A percentile compares a stretch with the other conserved stretches of the same genome.
Conservation (phyloP, 805 yeast genomes). For the Babjeviella inositovora region DNA sequence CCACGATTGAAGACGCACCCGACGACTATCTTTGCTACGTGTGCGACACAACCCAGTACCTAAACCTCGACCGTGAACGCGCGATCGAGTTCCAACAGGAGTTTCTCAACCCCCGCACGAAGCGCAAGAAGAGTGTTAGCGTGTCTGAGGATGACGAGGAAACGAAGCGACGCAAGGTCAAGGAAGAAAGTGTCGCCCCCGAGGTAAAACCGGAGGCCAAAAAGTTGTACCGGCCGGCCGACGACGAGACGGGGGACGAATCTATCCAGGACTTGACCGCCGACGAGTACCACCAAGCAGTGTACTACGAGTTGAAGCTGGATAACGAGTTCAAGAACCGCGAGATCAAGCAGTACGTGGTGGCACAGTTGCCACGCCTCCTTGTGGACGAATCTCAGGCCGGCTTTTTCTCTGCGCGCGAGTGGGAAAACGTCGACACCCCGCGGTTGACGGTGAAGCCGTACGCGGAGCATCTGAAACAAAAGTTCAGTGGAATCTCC, state of each 20-base stretch:
- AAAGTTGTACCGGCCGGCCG: too few relatives aligned
- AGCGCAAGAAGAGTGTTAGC: slow-evolving; percentile 5
- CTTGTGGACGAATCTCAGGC: too few relatives aligned
- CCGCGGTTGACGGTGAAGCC: slow-evolving; percentile 30
- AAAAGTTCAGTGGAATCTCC: slow-evolving; percentile 53
- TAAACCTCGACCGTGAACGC: slow-evolving; percentile 20
- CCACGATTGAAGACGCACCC: slow-evolving; percentile 59
- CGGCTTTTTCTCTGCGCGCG: too few relatives aligned
- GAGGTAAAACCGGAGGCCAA: too few relatives aligned
- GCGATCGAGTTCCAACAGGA: slow-evolving; percentile 16
- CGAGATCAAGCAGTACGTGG: too few relatives aligned
- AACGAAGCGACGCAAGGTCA: too few relatives aligned
- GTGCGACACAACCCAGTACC: slow-evolving; percentile 38
- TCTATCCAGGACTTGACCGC: too few relatives aligned
- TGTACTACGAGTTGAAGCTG: slow-evolving; percentile 29
- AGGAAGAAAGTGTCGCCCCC: slow-evolving; percentile 20
- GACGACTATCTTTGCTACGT: slow-evolving; percentile 69
- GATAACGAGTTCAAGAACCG: slow-evolving; percentile 26
- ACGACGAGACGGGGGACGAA: too few relatives aligned
- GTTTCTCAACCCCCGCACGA: slow-evolving; percentile 11
- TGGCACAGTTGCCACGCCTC: too few relatives aligned
- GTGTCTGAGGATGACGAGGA: slow-evolving; percentile 26
- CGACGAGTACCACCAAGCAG: slow-evolving; percentile 36
- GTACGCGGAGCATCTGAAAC: slow-evolving; percentile 38
- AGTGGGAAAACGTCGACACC: slow-evolving; percentile 8